Evolutionary conservation across 768 basidiomycete genomes (phyloP).

Genomic region (Suillus brevipes): DNA sequence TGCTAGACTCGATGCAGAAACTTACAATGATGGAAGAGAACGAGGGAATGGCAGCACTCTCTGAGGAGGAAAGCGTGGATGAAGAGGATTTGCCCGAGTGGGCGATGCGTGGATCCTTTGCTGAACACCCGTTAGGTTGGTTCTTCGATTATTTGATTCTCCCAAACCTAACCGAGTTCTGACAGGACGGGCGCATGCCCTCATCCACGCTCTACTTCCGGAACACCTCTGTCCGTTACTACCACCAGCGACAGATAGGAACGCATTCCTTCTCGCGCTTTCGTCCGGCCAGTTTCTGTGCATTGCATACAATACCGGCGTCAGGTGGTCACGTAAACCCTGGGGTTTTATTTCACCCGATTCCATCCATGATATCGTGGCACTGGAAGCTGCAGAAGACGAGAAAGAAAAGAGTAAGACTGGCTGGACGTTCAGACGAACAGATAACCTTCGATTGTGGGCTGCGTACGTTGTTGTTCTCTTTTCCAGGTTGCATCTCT

Average conservation of each 20-base stretch:
- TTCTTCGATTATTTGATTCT: conserved; percentile 14
- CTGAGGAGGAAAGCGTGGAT: conserved; percentile 46
- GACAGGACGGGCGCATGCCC: conserved; percentile 63
- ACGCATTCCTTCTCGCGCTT: conserved; percentile 51
- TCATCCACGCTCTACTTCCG: conserved; percentile 64
- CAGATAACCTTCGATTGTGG: conserved; percentile 85
- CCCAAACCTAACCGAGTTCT: conserved; percentile 6
- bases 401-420: conserved; percentile 47
- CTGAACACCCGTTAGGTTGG: conserved; percentile 59
- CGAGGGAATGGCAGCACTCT: conserved; percentile 49
- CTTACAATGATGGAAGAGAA: conserved; percentile 58
- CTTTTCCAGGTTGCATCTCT: background rate
- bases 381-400: conserved; percentile 54
- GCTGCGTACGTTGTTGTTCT: conserved; percentile 59
- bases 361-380: conserved; percentile 76
- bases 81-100: conserved; percentile 77
- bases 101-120: conserved; percentile 64
- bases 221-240: conserved; percentile 46
- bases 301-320: conserved; percentile 74
- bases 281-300: conserved; percentile 83
- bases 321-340: conserved; percentile 77
- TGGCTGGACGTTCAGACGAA: conserved; percentile 83
- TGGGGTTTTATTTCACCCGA: conserved; percentile 86
- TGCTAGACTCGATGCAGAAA: conserved; percentile 52
- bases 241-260: conserved; percentile 31